Percentiles rank a stretch among this genome's conserved stretches.
Conservation (phyloP, 2,329 filamentous ascomycete species). For the Aspergillus sp. region DNA sequence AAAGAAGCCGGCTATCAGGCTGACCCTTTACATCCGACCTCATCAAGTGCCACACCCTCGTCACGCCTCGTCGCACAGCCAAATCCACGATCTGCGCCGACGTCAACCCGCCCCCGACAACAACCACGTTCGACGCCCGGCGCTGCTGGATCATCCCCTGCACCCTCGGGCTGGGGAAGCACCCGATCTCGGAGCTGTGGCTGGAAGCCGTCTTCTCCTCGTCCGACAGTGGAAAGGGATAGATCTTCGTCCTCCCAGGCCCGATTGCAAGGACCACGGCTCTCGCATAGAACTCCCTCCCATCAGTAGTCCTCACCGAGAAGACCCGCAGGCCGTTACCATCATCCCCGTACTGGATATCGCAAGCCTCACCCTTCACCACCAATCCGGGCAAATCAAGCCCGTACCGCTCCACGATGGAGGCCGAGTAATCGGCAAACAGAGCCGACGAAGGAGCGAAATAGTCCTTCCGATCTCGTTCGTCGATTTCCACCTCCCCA, state of each 20-base stretch:
- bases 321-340: constrained; percentile 48
- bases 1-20: neutral
- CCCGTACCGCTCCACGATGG: constrained; percentile 49
- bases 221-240: constrained; percentile 31
- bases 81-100: constrained; percentile 65
- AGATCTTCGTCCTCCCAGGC: constrained; percentile 51
- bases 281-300: constrained; percentile 46
- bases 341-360: constrained; percentile 52
- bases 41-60: constrained; percentile 62
- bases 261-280: constrained; percentile 63
- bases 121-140: constrained; percentile 52
- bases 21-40: constrained; percentile 43
- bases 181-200: constrained; percentile 56
- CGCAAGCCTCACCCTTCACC: constrained; percentile 49
- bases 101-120: constrained; percentile 67
- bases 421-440: constrained; percentile 54
- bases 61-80: constrained; percentile 54
- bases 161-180: constrained; percentile 48
- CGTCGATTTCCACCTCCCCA: constrained; percentile 47
- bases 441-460: constrained; percentile 55
- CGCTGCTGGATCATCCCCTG: constrained; percentile 43
- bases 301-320: constrained; percentile 49
- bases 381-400: constrained; percentile 47
- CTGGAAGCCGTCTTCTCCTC: constrained; percentile 43
- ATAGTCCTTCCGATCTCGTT: constrained; percentile 60